phyloP scores from a whole-genome alignment of 495 filamentous ascomycete genomes.

The Daldinia vernicosa region DNA sequence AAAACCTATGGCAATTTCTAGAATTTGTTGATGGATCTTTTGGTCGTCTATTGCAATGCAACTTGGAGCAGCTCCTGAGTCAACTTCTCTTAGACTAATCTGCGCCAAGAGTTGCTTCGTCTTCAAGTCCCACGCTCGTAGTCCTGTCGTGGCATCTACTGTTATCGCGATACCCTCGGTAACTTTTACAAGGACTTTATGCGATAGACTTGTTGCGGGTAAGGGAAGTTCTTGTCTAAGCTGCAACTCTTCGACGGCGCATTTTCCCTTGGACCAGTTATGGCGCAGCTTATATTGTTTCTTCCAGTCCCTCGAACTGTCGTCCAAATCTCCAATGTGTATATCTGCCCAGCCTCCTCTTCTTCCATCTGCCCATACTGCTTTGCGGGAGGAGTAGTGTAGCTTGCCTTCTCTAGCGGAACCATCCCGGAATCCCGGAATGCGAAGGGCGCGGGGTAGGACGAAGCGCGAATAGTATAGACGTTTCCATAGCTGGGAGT shows the following conservation, averaged over 20 bases:
- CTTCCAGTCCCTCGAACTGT: slow-evolving; percentile 74
- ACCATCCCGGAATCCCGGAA: slow-evolving; percentile 71
- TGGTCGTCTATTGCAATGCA: slow-evolving; percentile 71
- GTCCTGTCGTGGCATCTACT: slow-evolving; percentile 71
- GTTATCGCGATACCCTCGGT: slow-evolving; percentile 80
- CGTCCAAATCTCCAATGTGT: slow-evolving; percentile 55
- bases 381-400: slow-evolving; percentile 74
- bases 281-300: slow-evolving; percentile 86
- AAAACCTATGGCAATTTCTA: slow-evolving; percentile 77
- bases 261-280: slow-evolving; percentile 90
- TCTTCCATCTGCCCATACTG: slow-evolving; percentile 82
- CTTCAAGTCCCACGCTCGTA: slow-evolving; percentile 81
- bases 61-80: slow-evolving; percentile 60
- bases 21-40: slow-evolving; percentile 44
- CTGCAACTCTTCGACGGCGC: slow-evolving; percentile 78
- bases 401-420: slow-evolving; percentile 52
- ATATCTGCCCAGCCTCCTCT: slow-evolving; percentile 56
- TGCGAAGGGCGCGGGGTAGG: slow-evolving; percentile 77
- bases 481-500: slow-evolving; percentile 91
- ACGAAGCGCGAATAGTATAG: slow-evolving; percentile 92
- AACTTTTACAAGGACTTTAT: slow-evolving; percentile 70
- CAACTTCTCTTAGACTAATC: slow-evolving; percentile 44
- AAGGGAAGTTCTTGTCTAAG: slow-evolving; percentile 54
- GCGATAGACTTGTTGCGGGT: slow-evolving; percentile 18
- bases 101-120: slow-evolving; percentile 65